Base-by-base conservation (phyloP, 345 rosid genomes). In the Sapria himalayana region DNA sequence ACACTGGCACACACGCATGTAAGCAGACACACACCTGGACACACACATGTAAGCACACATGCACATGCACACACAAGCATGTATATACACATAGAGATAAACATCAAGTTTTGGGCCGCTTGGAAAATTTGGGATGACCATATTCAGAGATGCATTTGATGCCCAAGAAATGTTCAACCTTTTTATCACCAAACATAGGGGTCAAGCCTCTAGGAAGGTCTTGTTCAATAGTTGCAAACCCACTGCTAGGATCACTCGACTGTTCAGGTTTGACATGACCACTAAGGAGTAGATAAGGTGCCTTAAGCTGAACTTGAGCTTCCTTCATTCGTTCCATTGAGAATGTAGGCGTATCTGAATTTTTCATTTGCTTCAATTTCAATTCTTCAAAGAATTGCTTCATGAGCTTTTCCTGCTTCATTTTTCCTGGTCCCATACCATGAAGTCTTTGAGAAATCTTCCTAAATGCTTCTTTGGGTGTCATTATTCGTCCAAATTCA, bases 351-450 rank as follows among this genome's bases (percentile, higher is more conserved):
- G 95, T 91, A 63, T 91, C 99, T 19, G 95, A 70, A 63, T 75
- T 91, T 58, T 91, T 91, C 99, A 91, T 84, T 65, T 79, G 84
- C 79, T 91, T 84, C 54, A 84, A 61, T 63, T 84, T 91, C 69
- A 74, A 60, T 49, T 91, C 99, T 61, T 91, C 93, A 16, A 61
- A 71, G 55, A 58, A 84, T 63, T 84, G 98, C 65, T 74, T 89
- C 81, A 71, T 69, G 48, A 81, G 69, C 57, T 89, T 89, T 57
- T 89, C 98, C 70, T 72, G 95, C 76, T 91, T 84, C 93, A 65
- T 77, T 59, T 91, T 91, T 15, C 99, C 99, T 27, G 95, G 99
- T 11, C 92, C 99, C 57, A 82, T 91, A 13, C 95, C 95, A 33
- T 91, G 99, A 58, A 91, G 84, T 47, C 66, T 84, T 59, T 91